Percentiles rank a stretch among this genome's conserved stretches.
phyloP scores from a whole-genome alignment of 805 yeast species.

The Wickerhamiella shivajii region DNA sequence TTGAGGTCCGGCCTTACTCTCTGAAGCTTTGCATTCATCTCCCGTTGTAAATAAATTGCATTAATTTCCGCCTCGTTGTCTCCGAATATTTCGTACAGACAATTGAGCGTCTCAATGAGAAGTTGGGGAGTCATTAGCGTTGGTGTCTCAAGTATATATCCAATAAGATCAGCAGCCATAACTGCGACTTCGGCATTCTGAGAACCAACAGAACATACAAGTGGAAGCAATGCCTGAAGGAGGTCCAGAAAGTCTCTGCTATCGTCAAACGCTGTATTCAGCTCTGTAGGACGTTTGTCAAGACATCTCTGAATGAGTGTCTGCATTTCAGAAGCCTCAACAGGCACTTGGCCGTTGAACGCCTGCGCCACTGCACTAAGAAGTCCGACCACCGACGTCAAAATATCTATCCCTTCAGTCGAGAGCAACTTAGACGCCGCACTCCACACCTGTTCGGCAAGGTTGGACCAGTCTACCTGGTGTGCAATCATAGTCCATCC shows the following conservation, averaged over 20 bases:
- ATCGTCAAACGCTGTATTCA: slow-evolving; percentile 6
- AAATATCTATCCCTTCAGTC: slow-evolving; percentile 19
- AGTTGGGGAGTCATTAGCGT: slow-evolving; percentile 27
- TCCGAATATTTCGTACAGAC: slow-evolving; percentile 63
- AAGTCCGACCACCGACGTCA: slow-evolving; percentile 17
- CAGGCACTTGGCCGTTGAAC: slow-evolving; percentile 15
- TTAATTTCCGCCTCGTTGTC: slow-evolving; percentile 52
- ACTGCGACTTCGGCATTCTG: neutral
- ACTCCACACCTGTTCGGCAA: slow-evolving; percentile 21
- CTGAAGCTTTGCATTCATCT: slow-evolving; percentile 32
- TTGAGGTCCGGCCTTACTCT: slow-evolving; percentile 35
- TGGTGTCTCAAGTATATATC: slow-evolving; percentile 10
- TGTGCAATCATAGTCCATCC: slow-evolving; percentile 16
- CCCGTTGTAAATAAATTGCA: slow-evolving; percentile 45
- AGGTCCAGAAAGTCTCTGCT: slow-evolving; percentile 3
- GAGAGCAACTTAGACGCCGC: slow-evolving; percentile 14
- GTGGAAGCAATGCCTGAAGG: slow-evolving; percentile 1
- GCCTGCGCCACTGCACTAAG: slow-evolving; percentile 17
- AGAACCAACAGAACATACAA: slow-evolving; percentile 2
- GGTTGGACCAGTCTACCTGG: slow-evolving; percentile 27
- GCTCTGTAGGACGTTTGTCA: slow-evolving; percentile 1
- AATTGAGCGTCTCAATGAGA: slow-evolving; percentile 46
- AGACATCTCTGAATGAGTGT: slow-evolving; percentile 4
- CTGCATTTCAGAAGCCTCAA: neutral
- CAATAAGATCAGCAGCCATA: slow-evolving; percentile 7